Percentiles rank a stretch among this genome's conserved stretches.
These are phyloP conservation scores for Aphanoascus verrucosus DNA, from an alignment of 2,329 filamentous ascomycete species.

Conservation along the genomic window DNA sequence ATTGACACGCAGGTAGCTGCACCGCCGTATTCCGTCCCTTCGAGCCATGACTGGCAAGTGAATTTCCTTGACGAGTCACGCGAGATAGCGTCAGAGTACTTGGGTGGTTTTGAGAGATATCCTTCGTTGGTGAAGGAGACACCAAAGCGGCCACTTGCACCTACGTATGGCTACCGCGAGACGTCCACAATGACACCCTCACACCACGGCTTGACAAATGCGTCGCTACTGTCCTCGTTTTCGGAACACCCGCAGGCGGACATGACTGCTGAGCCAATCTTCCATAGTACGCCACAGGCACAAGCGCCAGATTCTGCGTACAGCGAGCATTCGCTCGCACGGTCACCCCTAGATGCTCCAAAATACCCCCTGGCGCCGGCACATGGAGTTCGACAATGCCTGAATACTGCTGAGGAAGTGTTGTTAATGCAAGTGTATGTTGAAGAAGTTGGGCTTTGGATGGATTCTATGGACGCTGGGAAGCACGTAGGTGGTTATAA, in stretches of 20 bases:
- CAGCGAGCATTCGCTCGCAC: slow-evolving; percentile 27
- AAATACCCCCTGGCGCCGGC: slow-evolving; percentile 33
- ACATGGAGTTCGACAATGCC: slow-evolving; percentile 47
- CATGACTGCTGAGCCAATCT: slow-evolving; percentile 22
- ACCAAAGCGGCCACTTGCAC: slow-evolving; percentile 3
- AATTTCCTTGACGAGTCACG: slow-evolving; percentile 82
- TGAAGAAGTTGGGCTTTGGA: slow-evolving; percentile 82
- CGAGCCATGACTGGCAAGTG: slow-evolving; percentile 57
- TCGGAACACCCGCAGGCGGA: slow-evolving; percentile 32
- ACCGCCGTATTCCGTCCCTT: slow-evolving; percentile 51
- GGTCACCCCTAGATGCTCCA: slow-evolving; percentile 27
- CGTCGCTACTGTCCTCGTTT: slow-evolving; percentile 40
- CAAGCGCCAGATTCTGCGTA: slow-evolving; percentile 22
- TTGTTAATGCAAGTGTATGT: slow-evolving; percentile 88
- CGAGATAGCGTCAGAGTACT: slow-evolving; percentile 81
- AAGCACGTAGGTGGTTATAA: slow-evolving; percentile 51
- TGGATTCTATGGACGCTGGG: slow-evolving; percentile 78
- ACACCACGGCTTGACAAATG: slow-evolving; percentile 22
- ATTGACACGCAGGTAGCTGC: slow-evolving; percentile 68
- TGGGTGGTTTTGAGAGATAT: slow-evolving; percentile 66
- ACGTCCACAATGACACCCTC: slow-evolving; percentile 4
- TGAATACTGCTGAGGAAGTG: slow-evolving; percentile 66
- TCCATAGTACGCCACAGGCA: slow-evolving; percentile 21
- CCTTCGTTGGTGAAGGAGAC: slow-evolving; percentile 42
- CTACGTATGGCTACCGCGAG: slow-evolving; percentile 6